phyloP scores from a whole-genome alignment of 192 early-diverging fungal species.

The Coemansia sp. region DNA sequence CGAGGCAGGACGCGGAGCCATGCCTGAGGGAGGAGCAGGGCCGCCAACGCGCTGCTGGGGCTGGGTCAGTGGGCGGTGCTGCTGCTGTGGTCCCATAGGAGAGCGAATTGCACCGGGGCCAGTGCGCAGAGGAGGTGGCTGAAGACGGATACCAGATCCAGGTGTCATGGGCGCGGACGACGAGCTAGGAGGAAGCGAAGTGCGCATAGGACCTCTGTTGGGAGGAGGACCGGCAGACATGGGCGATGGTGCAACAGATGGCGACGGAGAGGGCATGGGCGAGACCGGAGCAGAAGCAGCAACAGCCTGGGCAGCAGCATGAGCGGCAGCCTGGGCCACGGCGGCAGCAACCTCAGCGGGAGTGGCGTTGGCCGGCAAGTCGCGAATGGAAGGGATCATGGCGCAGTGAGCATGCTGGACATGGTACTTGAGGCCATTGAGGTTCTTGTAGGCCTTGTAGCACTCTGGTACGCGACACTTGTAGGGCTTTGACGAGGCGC shows the following conservation, averaged over 20 bases:
- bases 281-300: constrained; percentile 11
- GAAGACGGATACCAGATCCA: neutral
- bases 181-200: neutral
- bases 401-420: constrained; percentile 85
- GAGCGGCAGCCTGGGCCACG: constrained; percentile 61
- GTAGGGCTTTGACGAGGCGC: constrained; percentile 67
- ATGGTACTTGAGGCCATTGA: constrained; percentile 96
- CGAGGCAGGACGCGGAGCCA: neutral
- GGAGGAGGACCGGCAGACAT: neutral
- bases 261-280: constrained; percentile 7
- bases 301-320: constrained; percentile 40
- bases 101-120: neutral
- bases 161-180: neutral
- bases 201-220: constrained; percentile 8
- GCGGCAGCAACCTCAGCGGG: constrained; percentile 64
- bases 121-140: constrained; percentile 1
- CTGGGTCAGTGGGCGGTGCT: neutral
- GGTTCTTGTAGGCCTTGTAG: constrained; percentile 95
- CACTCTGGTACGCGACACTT: constrained; percentile 81
- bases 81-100: constrained; percentile 2
- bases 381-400: constrained; percentile 52
- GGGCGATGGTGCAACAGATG: constrained; percentile 16
- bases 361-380: constrained; percentile 56
- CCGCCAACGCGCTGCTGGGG: constrained; percentile 3
- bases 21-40: neutral